A percentile compares a stretch with the other conserved stretches of the same genome.
phyloP scores from a whole-genome alignment of 805 yeast genomes.

The Kazachstania viticola region DNA sequence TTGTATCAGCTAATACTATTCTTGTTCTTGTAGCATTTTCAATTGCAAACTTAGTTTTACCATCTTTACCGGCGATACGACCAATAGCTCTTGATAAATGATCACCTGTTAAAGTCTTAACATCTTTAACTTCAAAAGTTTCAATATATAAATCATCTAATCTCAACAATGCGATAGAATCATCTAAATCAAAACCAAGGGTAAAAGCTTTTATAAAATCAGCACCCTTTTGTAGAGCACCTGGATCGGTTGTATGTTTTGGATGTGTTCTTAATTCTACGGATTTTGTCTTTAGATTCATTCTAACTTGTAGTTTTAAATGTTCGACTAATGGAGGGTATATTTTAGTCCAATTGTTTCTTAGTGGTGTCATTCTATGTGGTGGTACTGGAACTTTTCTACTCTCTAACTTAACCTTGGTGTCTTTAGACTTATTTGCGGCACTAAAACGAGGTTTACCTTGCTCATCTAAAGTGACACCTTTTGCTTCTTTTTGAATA shows the following conservation, averaged over 20 bases:
- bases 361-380: conserved; percentile 91
- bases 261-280: conserved; percentile 79
- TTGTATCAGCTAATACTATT: conserved; percentile 92
- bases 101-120: conserved; percentile 89
- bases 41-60: conserved; percentile 95
- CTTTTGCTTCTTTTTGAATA: conserved; percentile 16
- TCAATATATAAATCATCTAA: conserved; percentile 94
- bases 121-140: conserved; percentile 94
- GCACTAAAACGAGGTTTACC: conserved; percentile 83
- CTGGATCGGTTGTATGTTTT: conserved; percentile 74
- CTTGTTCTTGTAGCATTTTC: conserved; percentile 98
- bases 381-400: conserved; percentile 93
- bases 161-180: conserved; percentile 87
- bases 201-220: conserved; percentile 94
- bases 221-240: conserved; percentile 95
- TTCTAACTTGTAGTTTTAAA: conserved; percentile 86
- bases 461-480: conserved; percentile 49
- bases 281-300: conserved; percentile 80
- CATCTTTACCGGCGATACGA: conserved; percentile 99
- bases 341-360: conserved; percentile 82
- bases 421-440: conserved; percentile 46
- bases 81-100: conserved; percentile 98
- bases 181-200: conserved; percentile 93
- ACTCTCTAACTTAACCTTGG: conserved; percentile 67
- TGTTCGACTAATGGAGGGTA: conserved; percentile 95